Percentiles rank a stretch among this genome's conserved stretches.
Evolutionary conservation across 2,329 filamentous ascomycete species (phyloP).

Genomic region (Fusarium keratoplasticum): DNA sequence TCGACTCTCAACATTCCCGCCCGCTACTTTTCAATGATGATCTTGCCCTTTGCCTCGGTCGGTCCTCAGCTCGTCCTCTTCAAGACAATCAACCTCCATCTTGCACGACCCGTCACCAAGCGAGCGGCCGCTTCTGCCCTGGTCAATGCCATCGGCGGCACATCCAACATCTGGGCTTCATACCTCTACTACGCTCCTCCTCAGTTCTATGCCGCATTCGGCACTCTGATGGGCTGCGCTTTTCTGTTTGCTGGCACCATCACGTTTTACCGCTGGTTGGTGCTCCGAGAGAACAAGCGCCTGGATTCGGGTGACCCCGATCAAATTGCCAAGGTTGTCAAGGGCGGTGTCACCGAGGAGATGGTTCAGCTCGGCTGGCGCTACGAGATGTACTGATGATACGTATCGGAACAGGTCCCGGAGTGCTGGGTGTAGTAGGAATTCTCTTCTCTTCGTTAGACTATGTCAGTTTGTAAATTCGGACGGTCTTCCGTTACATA

Average conservation of each 20-base stretch:
- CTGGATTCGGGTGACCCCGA: slow-evolving; percentile 52
- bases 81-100: slow-evolving; percentile 56
- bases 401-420: background rate
- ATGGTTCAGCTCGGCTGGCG: slow-evolving; percentile 57
- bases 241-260: slow-evolving; percentile 49
- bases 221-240: slow-evolving; percentile 50
- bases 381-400: slow-evolving; percentile 55
- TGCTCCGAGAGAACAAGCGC: slow-evolving; percentile 53
- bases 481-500: background rate
- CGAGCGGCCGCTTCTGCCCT: slow-evolving; percentile 55
- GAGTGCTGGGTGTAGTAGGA: background rate
- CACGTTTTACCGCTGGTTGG: slow-evolving; percentile 52
- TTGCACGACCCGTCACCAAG: slow-evolving; percentile 55
- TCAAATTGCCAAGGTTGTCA: slow-evolving; percentile 53
- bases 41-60: slow-evolving; percentile 50
- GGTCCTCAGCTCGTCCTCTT: slow-evolving; percentile 55
- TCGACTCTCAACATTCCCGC: slow-evolving; percentile 51
- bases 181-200: slow-evolving; percentile 52
- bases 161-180: slow-evolving; percentile 50
- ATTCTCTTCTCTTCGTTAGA: background rate
- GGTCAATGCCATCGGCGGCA: slow-evolving; percentile 53
- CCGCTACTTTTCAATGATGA: slow-evolving; percentile 57
- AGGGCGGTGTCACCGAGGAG: slow-evolving; percentile 56
- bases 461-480: background rate
- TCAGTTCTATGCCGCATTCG: slow-evolving; percentile 56